Percentiles rank a stretch among this genome's conserved stretches.
phyloP scores from a whole-genome alignment of 2,329 filamentous ascomycete genomes.

The Cadophora luteo-olivacea region DNA sequence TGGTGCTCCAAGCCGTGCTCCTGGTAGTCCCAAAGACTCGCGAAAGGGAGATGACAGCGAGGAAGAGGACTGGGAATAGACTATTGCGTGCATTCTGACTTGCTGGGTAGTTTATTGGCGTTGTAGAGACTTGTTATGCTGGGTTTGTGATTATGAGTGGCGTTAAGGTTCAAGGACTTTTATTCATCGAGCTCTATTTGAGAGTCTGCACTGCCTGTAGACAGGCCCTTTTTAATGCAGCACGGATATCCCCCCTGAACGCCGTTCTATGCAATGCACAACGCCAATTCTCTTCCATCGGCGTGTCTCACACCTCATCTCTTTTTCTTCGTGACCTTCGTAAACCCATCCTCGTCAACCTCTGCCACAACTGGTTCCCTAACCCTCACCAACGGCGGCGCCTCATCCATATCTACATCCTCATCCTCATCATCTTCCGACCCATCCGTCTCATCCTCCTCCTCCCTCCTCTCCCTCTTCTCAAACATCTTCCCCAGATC shows the following conservation, averaged over 20 bases:
- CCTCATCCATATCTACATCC: constrained; percentile 74
- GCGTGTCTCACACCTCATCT: constrained; percentile 32
- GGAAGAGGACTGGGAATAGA: constrained; percentile 78
- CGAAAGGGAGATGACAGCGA: constrained; percentile 68
- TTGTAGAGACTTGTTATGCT: constrained; percentile 19
- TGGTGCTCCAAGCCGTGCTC: constrained; percentile 78
- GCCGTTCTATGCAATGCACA: constrained; percentile 32
- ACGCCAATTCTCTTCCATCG: neutral
- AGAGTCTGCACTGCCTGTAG: constrained; percentile 17
- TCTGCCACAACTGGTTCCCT: constrained; percentile 70
- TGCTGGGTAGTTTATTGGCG: constrained; percentile 30
- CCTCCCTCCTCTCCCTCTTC: constrained; percentile 57
- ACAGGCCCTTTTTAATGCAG: constrained; percentile 28
- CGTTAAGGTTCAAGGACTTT: constrained; percentile 28
- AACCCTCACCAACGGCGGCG: constrained; percentile 64
- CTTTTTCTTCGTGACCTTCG: constrained; percentile 74
- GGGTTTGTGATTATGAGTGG: constrained; percentile 23
- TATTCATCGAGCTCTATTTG: constrained; percentile 20
- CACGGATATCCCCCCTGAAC: constrained; percentile 36
- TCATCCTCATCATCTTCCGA: constrained; percentile 58
- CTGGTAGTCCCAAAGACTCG: constrained; percentile 67
- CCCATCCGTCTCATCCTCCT: constrained; percentile 61
- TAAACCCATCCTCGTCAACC: constrained; percentile 84
- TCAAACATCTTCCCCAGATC: constrained; percentile 55
- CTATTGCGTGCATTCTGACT: neutral